Evolutionary conservation across 345 rosid species (phyloP).

Genomic region (Kernera saxatilis): DNA sequence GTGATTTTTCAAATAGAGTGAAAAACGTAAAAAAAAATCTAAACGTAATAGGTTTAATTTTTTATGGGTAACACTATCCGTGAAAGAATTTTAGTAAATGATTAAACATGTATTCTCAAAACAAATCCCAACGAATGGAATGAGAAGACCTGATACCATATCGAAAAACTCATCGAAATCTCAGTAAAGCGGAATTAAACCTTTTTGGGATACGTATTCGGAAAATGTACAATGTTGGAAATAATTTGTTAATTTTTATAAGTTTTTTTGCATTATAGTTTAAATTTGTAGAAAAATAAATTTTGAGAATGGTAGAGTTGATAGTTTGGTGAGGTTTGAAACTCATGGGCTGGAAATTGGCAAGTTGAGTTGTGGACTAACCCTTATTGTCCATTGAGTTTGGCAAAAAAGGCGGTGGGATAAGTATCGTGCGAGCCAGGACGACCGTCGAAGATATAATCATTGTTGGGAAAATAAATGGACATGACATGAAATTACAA

Average conservation of each 20-base stretch:
- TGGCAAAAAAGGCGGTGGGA: not conserved
- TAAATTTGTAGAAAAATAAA: not conserved
- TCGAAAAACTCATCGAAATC: too few relatives aligned
- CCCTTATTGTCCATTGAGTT: not conserved
- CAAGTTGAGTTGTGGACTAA: slow-evolving; percentile 5
- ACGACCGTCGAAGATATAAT: not conserved
- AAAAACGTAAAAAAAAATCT: not conserved
- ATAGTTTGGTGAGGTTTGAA: not conserved
- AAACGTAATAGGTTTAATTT: too few relatives aligned
- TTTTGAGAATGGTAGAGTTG: not conserved
- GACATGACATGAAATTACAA: slow-evolving; percentile 5
- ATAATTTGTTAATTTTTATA: not conserved
- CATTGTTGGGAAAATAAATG: slow-evolving; percentile 14
- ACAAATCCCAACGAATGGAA: too few relatives aligned
- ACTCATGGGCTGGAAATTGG: slow-evolving; percentile 1
- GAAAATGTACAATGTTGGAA: too few relatives aligned
- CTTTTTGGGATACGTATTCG: too few relatives aligned
- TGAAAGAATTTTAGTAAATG: too few relatives aligned
- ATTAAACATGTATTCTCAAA: too few relatives aligned
- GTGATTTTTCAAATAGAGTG: too few relatives aligned
- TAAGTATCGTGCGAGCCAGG: not conserved
- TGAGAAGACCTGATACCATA: too few relatives aligned
- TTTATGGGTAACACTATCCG: too few relatives aligned
- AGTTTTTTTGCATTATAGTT: not conserved
- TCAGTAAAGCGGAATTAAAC: too few relatives aligned